Evolutionary conservation across 768 basidiomycete genomes (phyloP), one percentile per base, ranked within the genome.

Genomic region (Lactarius hatsudake): DNA sequence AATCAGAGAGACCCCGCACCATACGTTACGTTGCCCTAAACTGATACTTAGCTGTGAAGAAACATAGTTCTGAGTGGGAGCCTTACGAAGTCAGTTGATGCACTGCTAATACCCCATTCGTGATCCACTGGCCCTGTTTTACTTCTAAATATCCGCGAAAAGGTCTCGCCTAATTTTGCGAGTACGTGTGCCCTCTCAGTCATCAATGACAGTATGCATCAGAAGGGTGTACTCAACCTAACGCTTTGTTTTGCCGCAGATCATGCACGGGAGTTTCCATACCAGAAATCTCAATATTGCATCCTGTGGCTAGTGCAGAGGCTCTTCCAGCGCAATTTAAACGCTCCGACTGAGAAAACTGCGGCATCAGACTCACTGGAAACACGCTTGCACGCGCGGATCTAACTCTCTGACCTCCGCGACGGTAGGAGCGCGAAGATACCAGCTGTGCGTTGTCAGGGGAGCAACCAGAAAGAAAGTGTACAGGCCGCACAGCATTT

Each of bases 41-140:
- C 60, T 17, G 58, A 63, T 12, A 32, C 23, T 69, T 43, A 61
- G 26, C 23, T 42, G 5, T 42, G 40, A 34, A 28, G 3, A 45
- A 26, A 53, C 15, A 13, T 64, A n/a, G 23, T 9, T 36, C 59
- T 45, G 43, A 34, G 45, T 42, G 57, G 9, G 28, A 18, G 7
- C 78, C 89, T 79, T 71, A 92, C 92, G 69, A 94, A 93, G 74
- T 93, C 92, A 3, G 92, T 93, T 5, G 90, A 93, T 15, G 90
- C 91, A 55, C 81, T 82, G 6, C 79, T 77, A 71, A 89, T 89
- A 54, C 90, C 87, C 81, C 84, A 87, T 67, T 84, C 82, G 72
- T 86, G 84, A 73, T 89, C 86, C 63, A 89, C 80, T 3, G 76
- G 76, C 0, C 88, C 89, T 65, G 86, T 89, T 63, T 84, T 84